These are phyloP conservation scores for Isabelozyma gotoi DNA, from an alignment of 805 yeast species.

Conservation along the genomic window DNA sequence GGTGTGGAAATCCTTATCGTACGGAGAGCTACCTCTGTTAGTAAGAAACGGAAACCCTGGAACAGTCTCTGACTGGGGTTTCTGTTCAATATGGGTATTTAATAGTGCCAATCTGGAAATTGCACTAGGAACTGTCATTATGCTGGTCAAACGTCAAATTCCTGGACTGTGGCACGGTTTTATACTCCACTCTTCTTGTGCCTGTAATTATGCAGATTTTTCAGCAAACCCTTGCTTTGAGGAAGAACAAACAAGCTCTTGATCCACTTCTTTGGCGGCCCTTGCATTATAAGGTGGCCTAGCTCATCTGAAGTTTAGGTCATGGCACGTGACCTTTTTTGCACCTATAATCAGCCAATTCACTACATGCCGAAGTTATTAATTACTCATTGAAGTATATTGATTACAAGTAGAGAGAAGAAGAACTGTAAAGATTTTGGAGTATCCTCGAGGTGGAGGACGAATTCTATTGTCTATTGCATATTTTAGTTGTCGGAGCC, in stretches of 20 bases:
- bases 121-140: neutral
- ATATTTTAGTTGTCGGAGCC: constrained; percentile 42
- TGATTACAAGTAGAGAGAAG: too few relatives aligned
- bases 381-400: too few relatives aligned
- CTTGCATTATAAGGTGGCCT: neutral
- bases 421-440: too few relatives aligned
- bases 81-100: neutral
- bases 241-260: too few relatives aligned
- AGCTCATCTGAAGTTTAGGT: neutral
- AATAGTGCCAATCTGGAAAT: neutral
- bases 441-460: neutral
- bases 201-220: too few relatives aligned
- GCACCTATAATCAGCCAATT: too few relatives aligned
- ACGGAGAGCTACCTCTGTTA: neutral
- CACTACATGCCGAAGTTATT: too few relatives aligned
- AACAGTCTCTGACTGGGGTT: neutral
- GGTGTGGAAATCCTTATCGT: neutral
- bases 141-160: too few relatives aligned
- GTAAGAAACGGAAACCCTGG: neutral
- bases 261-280: too few relatives aligned
- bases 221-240: too few relatives aligned
- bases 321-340: neutral
- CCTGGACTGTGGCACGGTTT: too few relatives aligned
- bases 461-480: neutral
- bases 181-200: too few relatives aligned